These are phyloP conservation scores for Ceratobasidium sp. DNA, from an alignment of 1,284 basidiomycete species.

Conservation along the genomic window DNA sequence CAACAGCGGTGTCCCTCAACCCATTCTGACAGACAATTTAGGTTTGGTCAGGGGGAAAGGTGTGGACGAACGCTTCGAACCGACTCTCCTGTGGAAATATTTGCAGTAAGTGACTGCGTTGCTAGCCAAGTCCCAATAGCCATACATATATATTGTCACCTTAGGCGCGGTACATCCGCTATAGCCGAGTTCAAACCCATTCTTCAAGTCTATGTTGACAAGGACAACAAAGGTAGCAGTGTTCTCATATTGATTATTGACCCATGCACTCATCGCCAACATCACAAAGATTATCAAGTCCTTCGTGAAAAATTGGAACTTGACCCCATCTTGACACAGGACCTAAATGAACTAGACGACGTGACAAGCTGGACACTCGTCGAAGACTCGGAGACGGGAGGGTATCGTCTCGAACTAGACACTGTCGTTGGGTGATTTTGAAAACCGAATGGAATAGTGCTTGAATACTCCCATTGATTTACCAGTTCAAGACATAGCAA, in stretches of 20 bases:
- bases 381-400: not conserved
- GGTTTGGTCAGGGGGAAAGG: conserved; percentile 32
- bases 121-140: not conserved
- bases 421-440: not conserved
- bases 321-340: conserved; percentile 3
- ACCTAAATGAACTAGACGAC: conserved; percentile 23
- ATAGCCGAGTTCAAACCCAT: conserved; percentile 3
- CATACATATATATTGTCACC: not conserved
- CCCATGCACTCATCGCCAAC: not conserved
- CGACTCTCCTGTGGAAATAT: conserved; percentile 8
- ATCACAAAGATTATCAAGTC: not conserved
- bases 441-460: too few relatives aligned
- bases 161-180: not conserved
- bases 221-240: conserved; percentile 12
- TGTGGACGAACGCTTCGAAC: conserved; percentile 16
- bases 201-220: not conserved
- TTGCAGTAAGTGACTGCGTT: conserved; percentile 5
- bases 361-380: conserved; percentile 3
- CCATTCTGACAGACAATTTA: not conserved
- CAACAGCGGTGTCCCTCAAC: not conserved
- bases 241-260: not conserved
- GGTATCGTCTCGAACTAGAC: not conserved
- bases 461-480: too few relatives aligned
- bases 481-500: too few relatives aligned
- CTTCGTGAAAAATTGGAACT: conserved; percentile 1